Evolutionary conservation across 345 rosid genomes (phyloP), one percentile per base, ranked within the genome.

Genomic region (Eucalyptus guilfoylei): DNA sequence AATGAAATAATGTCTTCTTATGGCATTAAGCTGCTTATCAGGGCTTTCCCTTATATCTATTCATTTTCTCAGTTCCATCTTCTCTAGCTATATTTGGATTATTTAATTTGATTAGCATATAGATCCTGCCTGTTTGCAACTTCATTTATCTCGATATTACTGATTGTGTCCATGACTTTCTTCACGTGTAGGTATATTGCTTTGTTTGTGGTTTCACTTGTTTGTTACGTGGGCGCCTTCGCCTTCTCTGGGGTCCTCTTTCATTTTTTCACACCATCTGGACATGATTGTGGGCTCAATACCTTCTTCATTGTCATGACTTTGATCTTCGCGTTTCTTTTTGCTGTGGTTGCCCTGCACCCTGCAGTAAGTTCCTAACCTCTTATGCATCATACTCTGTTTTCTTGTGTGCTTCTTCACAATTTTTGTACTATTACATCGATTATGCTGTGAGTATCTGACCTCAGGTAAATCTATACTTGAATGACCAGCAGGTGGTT

Each of bases 181-280:
- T 88, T 58, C 89, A n/a, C 83, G 11, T 89, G 30, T 90, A 97
- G 99, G 99, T 98, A 94, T 64, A 90, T 94, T 80, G 99, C 99
- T 80, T 91, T 98, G 80, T 92, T 98, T 47, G 96, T 91, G 32
- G 97, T 97, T 87, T 97, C 99, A 52, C 97, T 98, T 89, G 95
- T 97, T 52, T 97, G 99, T 91, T 98, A 96, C 87, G 86, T 95
- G 92, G 95, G 93, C 67, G 93, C 99, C 48, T 96, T 97, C 60
- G 98, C 91, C 92, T 97, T 98, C 93, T 96, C 99, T 48, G 99
- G 99, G 88, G 91, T 98, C 93, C 99, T 98, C 89, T 98, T 97
- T 92, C 98, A 98, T 89, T 95, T 97, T 95, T 98, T 98, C 94
- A 93, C 98, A 87, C 99, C 99, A 80, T 98, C 99, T 88, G 99